phyloP scores from a whole-genome alignment of 805 yeast genomes.

The Wickerhamiella alocasiicola region DNA sequence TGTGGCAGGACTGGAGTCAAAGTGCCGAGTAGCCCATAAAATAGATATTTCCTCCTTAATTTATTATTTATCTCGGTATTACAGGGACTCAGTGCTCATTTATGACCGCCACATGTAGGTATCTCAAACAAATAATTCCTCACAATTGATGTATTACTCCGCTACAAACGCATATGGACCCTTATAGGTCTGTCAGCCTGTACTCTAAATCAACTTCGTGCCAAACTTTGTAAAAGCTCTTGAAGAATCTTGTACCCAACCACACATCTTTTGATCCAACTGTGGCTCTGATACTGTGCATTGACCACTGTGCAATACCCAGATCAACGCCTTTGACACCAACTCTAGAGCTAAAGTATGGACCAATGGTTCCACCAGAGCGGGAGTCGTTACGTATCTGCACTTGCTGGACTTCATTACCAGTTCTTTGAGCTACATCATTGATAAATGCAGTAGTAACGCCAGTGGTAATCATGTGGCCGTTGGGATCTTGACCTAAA shows the following conservation, averaged over 20 bases:
- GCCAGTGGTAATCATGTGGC: constrained; percentile 72
- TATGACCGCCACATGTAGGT: no score
- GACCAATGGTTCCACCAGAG: constrained; percentile 87
- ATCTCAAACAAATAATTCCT: no score
- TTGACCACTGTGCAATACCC: constrained; percentile 72
- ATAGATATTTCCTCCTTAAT: no score
- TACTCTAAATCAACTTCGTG: constrained; percentile 34
- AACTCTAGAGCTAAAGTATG: constrained; percentile 30
- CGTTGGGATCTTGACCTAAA: constrained; percentile 62
- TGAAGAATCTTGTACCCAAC: constrained; percentile 58
- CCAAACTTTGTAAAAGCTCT: constrained; percentile 59
- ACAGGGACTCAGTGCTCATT: no score
- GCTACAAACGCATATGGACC: no score
- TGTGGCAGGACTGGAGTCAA: constrained; percentile 4
- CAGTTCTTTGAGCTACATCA: constrained; percentile 53
- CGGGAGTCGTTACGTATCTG: constrained; percentile 77
- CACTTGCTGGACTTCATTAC: constrained; percentile 59
- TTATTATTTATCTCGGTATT: no score
- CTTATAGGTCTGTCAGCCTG: constrained; percentile 11
- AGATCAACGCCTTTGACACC: constrained; percentile 52
- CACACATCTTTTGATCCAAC: constrained; percentile 69
- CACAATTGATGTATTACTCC: no score
- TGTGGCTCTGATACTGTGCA: constrained; percentile 79
- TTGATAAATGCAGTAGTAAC: constrained; percentile 59
- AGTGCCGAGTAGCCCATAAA: no score